Evolutionary conservation across 768 basidiomycete species (phyloP).

Genomic region (Calocybe indica): DNA sequence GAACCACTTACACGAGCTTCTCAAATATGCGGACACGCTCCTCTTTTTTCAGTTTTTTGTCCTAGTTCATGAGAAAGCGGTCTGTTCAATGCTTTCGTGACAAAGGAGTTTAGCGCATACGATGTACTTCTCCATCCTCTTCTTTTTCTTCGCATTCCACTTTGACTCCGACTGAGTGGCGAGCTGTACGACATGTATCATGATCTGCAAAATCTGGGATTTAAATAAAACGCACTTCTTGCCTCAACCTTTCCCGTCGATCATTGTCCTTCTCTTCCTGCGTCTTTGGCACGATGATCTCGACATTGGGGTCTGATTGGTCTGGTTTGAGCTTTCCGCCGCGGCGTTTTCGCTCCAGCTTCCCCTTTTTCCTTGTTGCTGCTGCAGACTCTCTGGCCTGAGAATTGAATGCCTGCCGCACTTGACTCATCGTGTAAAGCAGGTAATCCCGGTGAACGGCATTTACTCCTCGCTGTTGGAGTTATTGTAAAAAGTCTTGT

Average conservation of each 20-base stretch:
- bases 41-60: constrained; percentile 91
- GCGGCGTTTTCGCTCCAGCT: constrained; percentile 21
- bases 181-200: constrained; percentile 24
- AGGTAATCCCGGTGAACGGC: no score
- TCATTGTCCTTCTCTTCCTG: constrained; percentile 57
- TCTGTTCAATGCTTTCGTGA: background rate
- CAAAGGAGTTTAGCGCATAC: constrained; percentile 35
- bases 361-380: constrained; percentile 61
- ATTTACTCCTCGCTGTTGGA: no score
- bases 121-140: constrained; percentile 88
- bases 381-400: constrained; percentile 16
- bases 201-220: background rate
- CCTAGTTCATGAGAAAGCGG: constrained; percentile 35
- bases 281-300: constrained; percentile 51
- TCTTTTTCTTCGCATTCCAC: constrained; percentile 82
- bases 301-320: constrained; percentile 49
- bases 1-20: constrained; percentile 65
- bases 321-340: constrained; percentile 13
- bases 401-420: constrained; percentile 16
- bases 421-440: constrained; percentile 14
- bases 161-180: constrained; percentile 56
- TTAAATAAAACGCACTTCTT: constrained; percentile 41
- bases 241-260: constrained; percentile 49
- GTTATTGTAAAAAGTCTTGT: no score
- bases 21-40: constrained; percentile 72